phyloP scores from a whole-genome alignment of 768 basidiomycete genomes.

The Leucocoprinus leucothites region DNA sequence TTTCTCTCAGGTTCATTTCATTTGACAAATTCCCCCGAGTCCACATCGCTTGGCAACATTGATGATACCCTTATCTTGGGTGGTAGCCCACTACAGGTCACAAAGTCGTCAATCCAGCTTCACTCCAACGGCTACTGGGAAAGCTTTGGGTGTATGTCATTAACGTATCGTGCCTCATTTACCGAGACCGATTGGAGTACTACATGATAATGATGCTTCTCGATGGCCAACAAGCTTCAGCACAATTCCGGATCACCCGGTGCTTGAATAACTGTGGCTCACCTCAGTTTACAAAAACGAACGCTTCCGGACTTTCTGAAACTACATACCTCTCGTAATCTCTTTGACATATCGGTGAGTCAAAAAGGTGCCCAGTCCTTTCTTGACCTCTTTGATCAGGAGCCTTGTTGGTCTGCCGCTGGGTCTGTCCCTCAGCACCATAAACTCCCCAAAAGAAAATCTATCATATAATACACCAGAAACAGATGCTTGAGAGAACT shows the following conservation, averaged over 20 bases:
- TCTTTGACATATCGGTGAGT: slow-evolving; percentile 4
- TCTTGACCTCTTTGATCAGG: slow-evolving; percentile 4
- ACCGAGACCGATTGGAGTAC: neutral
- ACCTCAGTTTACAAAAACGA: neutral
- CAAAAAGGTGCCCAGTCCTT: neutral
- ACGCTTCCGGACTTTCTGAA: neutral
- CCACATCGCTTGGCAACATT: too few species aligned
- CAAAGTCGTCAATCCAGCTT: too few species aligned
- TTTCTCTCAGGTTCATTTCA: too few species aligned
- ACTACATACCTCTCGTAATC: neutral
- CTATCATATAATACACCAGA: neutral
- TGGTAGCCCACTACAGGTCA: too few species aligned
- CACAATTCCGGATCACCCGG: neutral
- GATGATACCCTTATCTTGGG: too few species aligned
- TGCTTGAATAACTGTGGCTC: neutral
- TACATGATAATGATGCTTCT: too few species aligned
- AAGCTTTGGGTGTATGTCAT: too few species aligned
- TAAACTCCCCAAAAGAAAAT: neutral
- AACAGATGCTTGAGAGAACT: neutral
- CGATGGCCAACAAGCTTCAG: too few species aligned
- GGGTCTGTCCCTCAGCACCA: neutral
- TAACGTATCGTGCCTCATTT: too few species aligned
- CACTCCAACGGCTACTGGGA: too few species aligned
- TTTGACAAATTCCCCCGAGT: too few species aligned
- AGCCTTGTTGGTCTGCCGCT: slow-evolving; percentile 1